These are phyloP conservation scores for Lecanicillium sp. DNA, from an alignment of 2,329 filamentous ascomycete species.

Conservation along the genomic window DNA sequence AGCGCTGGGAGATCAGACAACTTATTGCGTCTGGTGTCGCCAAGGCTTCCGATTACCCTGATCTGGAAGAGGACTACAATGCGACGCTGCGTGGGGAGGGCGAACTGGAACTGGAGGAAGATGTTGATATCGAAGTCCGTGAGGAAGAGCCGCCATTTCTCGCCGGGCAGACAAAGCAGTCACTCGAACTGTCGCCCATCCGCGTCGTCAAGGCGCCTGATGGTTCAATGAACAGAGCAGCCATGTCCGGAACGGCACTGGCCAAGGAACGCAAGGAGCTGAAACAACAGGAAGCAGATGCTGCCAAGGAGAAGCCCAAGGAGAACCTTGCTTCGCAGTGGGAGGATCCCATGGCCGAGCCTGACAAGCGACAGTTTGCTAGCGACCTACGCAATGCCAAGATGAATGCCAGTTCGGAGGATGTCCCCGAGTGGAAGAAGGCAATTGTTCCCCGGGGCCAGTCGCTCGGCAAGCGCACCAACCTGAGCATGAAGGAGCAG, in stretches of 20 bases:
- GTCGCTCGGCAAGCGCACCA: slow-evolving; percentile 78
- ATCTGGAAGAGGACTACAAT: slow-evolving; percentile 90
- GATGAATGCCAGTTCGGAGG: slow-evolving; percentile 54
- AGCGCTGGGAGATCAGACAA: slow-evolving; percentile 96
- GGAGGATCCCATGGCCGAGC: slow-evolving; percentile 92
- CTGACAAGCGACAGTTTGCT: slow-evolving; percentile 82
- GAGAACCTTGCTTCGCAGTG: slow-evolving; percentile 86
- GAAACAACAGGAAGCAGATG: slow-evolving; percentile 80
- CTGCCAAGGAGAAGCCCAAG: slow-evolving; percentile 65
- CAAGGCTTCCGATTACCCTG: slow-evolving; percentile 88
- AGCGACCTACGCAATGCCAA: slow-evolving; percentile 71
- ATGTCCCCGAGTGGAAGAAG: slow-evolving; percentile 88
- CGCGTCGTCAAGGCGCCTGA: slow-evolving; percentile 95
- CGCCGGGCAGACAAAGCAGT: slow-evolving; percentile 93
- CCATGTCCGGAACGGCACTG: slow-evolving; percentile 84
- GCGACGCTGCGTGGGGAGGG: slow-evolving; percentile 80
- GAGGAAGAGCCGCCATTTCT: slow-evolving; percentile 97
- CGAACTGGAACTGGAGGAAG: slow-evolving; percentile 87
- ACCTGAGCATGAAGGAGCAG: slow-evolving; percentile 91
- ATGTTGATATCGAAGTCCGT: slow-evolving; percentile 92
- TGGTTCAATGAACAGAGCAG: slow-evolving; percentile 93
- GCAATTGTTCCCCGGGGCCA: slow-evolving; percentile 74
- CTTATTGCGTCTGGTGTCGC: slow-evolving; percentile 92
- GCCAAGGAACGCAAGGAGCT: slow-evolving; percentile 87
- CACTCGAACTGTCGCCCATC: slow-evolving; percentile 89